Percentiles rank a stretch among this genome's conserved stretches.
phyloP scores from a whole-genome alignment of 352 stramenopile genomes.

The Elongisporangium prolatum region DNA sequence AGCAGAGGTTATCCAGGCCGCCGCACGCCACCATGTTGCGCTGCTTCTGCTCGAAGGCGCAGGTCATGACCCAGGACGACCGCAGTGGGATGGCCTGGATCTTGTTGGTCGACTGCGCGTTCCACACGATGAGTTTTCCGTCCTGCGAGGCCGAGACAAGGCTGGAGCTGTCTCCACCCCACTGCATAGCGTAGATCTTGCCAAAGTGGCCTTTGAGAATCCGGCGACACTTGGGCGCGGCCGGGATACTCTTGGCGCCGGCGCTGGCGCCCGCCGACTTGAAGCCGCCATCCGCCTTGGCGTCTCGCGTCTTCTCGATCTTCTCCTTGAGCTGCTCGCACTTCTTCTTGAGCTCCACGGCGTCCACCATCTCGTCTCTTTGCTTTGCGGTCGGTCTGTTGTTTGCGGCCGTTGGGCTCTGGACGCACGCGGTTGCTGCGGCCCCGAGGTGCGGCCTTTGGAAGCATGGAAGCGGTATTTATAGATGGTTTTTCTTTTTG shows the following conservation, averaged over 20 bases:
- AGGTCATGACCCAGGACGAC: conserved; percentile 99
- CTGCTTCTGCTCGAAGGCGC: conserved; percentile 97
- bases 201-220: conserved; percentile 99
- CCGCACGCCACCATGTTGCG: conserved; percentile 97
- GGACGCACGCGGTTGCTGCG: neutral
- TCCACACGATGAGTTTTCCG: conserved; percentile 99
- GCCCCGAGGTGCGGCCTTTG: neutral
- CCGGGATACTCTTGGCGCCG: conserved; percentile 72
- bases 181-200: conserved; percentile 99
- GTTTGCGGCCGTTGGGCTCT: neutral
- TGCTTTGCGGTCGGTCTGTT: neutral
- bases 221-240: conserved; percentile 89
- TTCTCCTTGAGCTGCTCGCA: conserved; percentile 84
- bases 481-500: conserved; percentile 1
- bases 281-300: conserved; percentile 77
- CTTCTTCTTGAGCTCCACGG: conserved; percentile 82
- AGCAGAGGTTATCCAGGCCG: conserved; percentile 99
- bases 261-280: conserved; percentile 46
- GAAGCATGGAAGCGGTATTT: neutral
- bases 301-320: conserved; percentile 79
- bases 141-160: conserved; percentile 96
- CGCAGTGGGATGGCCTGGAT: conserved; percentile 95
- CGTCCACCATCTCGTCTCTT: conserved; percentile 49
- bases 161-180: conserved; percentile 88
- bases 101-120: conserved; percentile 96